Conservation (phyloP, 1,284 basidiomycete genomes). For the Leccinum brunneo-olivaceum region DNA sequence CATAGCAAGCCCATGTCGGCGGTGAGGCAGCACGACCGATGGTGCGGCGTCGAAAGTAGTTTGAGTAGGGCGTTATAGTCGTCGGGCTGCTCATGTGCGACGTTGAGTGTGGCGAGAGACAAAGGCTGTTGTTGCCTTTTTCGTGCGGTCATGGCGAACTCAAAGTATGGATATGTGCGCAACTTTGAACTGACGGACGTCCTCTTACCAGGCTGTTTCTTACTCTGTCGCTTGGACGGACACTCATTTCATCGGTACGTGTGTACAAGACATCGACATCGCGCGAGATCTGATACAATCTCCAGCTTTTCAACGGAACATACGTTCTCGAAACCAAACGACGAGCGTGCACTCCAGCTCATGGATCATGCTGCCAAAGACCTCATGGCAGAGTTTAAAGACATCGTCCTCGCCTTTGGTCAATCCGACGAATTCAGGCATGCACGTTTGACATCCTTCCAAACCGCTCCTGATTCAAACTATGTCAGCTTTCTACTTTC, state of each 20-base stretch:
- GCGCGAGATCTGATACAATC: slow-evolving; percentile 4
- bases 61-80: slow-evolving; percentile 43
- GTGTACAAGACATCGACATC: background rate
- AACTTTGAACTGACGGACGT: slow-evolving; percentile 87
- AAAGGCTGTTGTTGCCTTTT: slow-evolving; percentile 19
- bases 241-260: slow-evolving; percentile 89
- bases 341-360: slow-evolving; percentile 75
- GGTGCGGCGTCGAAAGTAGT: slow-evolving; percentile 59
- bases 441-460: background rate
- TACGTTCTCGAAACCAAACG: slow-evolving; percentile 86
- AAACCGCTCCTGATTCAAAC: background rate
- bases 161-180: slow-evolving; percentile 87
- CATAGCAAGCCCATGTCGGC: slow-evolving; percentile 80
- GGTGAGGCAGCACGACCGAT: slow-evolving; percentile 74
- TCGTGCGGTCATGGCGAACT: slow-evolving; percentile 71
- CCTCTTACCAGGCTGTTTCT: slow-evolving; percentile 78
- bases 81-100: slow-evolving; percentile 29
- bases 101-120: background rate
- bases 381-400: slow-evolving; percentile 78
- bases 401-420: slow-evolving; percentile 85
- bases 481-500: slow-evolving; percentile 76
- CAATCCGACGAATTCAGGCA: slow-evolving; percentile 97
- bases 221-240: slow-evolving; percentile 88
- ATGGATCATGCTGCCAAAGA: slow-evolving; percentile 89
- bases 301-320: slow-evolving; percentile 82